These are phyloP conservation scores for Crithidia acanthocephali DNA, from an alignment of 208 protist species.

Conservation along the genomic window DNA sequence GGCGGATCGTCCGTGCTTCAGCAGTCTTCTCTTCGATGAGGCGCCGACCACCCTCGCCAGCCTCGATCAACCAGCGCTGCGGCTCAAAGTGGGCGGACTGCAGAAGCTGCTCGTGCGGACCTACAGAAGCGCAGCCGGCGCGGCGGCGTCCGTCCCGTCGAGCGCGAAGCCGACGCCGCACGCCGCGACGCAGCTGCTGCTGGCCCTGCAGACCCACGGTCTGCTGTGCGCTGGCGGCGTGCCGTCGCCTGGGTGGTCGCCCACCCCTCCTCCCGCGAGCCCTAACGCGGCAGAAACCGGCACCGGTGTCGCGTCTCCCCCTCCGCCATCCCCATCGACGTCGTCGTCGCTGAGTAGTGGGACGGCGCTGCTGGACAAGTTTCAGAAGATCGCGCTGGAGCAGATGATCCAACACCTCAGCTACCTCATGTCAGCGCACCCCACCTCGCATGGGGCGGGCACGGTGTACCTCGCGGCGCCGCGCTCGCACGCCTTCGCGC, in stretches of 20 bases:
- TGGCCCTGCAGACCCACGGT: slow-evolving; percentile 68
- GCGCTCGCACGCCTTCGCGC: slow-evolving; percentile 45
- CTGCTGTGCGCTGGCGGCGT: slow-evolving; percentile 64
- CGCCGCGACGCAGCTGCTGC: slow-evolving; percentile 62
- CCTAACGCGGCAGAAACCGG: too few relatives aligned
- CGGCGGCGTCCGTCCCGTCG: slow-evolving; percentile 9
- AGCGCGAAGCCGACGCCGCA: slow-evolving; percentile 28
- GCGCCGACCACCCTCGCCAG: slow-evolving; percentile 20
- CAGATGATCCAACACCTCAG: slow-evolving; percentile 57
- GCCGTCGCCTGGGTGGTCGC: slow-evolving; percentile 51
- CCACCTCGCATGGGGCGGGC: neutral
- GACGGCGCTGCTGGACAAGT: slow-evolving; percentile 52
- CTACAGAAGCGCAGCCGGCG: neutral
- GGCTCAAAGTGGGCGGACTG: slow-evolving; percentile 41
- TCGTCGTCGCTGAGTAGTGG: slow-evolving; percentile 3
- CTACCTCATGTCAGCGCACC: slow-evolving; percentile 15
- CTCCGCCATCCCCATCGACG: too few relatives aligned
- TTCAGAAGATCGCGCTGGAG: slow-evolving; percentile 48
- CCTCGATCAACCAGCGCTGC: slow-evolving; percentile 33
- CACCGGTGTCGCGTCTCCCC: neutral
- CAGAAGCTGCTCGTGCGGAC: slow-evolving; percentile 45
- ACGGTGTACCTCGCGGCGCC: slow-evolving; percentile 28
- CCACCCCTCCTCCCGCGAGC: slow-evolving; percentile 3
- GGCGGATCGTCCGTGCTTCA: neutral
- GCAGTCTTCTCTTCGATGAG: slow-evolving; percentile 41